A percentile compares a stretch with the other conserved stretches of the same genome.
Evolutionary conservation across 495 filamentous ascomycete genomes (phyloP).

Genomic region (Xylaria sp.): DNA sequence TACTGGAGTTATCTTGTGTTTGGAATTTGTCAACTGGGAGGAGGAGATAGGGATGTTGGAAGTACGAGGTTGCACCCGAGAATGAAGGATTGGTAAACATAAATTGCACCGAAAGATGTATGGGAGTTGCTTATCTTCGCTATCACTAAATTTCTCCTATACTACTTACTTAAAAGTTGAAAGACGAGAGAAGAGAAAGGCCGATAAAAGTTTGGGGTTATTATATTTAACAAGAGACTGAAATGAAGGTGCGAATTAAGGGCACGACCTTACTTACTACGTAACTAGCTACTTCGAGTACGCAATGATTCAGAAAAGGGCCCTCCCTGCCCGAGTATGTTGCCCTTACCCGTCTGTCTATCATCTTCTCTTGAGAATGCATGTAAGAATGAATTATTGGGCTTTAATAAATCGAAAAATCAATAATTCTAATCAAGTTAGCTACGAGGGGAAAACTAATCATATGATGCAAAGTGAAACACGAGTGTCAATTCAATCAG

Average conservation of each 20-base stretch:
- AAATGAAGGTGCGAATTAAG: background rate
- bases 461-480: too few relatives aligned
- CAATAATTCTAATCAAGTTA: too few relatives aligned
- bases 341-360: too few relatives aligned
- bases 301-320: background rate
- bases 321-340: too few relatives aligned
- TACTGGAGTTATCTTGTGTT: background rate
- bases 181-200: background rate
- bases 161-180: background rate
- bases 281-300: background rate
- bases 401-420: too few relatives aligned
- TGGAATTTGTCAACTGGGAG: background rate
- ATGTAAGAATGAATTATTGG: too few relatives aligned
- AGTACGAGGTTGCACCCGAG: background rate
- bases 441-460: too few relatives aligned
- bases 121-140: conserved; percentile 2
- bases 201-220: background rate
- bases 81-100: background rate
- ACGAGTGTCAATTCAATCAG: background rate
- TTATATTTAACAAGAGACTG: background rate
- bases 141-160: background rate
- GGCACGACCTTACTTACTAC: background rate
- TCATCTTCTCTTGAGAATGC: background rate
- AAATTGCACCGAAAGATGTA: background rate
- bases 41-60: background rate